Evolutionary conservation across 305 asterid genomes (phyloP).

Genomic region (Salvia sclarea): DNA sequence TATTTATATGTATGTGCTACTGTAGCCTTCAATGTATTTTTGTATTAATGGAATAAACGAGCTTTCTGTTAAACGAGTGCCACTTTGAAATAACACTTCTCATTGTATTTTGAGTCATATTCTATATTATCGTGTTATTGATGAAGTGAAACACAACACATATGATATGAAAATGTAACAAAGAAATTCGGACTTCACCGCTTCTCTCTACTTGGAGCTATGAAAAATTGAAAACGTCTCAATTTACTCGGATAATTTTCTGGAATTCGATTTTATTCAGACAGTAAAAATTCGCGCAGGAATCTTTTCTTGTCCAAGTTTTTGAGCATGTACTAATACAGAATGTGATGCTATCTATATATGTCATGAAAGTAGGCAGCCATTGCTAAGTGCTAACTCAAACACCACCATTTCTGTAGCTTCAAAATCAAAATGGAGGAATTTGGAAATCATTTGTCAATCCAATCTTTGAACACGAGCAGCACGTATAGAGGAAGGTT

Average conservation of each 20-base stretch:
- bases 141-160: neutral
- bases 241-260: neutral
- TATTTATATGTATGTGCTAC: neutral
- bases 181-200: neutral
- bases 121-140: neutral
- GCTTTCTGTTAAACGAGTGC: neutral
- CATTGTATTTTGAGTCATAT: neutral
- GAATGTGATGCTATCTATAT: neutral
- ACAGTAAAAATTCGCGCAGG: too few relatives aligned
- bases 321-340: neutral
- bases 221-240: too few relatives aligned
- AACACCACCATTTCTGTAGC: neutral
- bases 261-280: neutral
- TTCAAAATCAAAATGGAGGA: neutral
- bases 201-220: too few relatives aligned
- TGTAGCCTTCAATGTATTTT: neutral
- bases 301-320: too few relatives aligned
- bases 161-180: neutral
- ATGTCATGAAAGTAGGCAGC: neutral
- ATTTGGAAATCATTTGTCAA: slow-evolving; percentile 56
- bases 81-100: neutral
- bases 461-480: slow-evolving; percentile 92
- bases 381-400: slow-evolving; percentile 4
- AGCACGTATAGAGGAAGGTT: slow-evolving; percentile 81
- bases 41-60: neutral